phyloP scores from a whole-genome alignment of 805 yeast genomes.

The Cyberlindnera misumaiensis region DNA sequence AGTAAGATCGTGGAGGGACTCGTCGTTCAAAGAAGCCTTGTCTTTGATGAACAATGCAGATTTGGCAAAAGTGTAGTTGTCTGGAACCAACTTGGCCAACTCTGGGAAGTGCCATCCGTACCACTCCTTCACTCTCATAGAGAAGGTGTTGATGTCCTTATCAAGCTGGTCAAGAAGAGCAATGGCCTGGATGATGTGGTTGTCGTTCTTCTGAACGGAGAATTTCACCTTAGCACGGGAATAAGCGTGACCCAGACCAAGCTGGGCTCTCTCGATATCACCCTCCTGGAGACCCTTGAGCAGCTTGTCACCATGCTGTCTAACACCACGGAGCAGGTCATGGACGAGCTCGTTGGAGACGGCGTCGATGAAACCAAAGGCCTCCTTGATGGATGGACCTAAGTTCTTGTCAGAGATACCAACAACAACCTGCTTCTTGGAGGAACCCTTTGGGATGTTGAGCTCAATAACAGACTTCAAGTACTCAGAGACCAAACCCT shows the following conservation, averaged over 20 bases:
- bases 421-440: slow-evolving; percentile 59
- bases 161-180: slow-evolving; percentile 93
- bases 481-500: slow-evolving; percentile 91
- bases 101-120: slow-evolving; percentile 99
- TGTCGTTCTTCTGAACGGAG: slow-evolving; percentile 96
- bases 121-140: slow-evolving; percentile 99
- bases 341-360: slow-evolving; percentile 87
- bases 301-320: slow-evolving; percentile 83
- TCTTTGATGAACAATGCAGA: slow-evolving; percentile 79
- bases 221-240: slow-evolving; percentile 99
- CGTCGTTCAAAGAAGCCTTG: slow-evolving; percentile 76
- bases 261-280: slow-evolving; percentile 95
- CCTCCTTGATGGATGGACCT: slow-evolving; percentile 95
- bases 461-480: slow-evolving; percentile 84
- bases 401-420: slow-evolving; percentile 93
- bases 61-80: slow-evolving; percentile 93
- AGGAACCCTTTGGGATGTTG: slow-evolving; percentile 71
- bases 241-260: slow-evolving; percentile 98
- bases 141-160: slow-evolving; percentile 94
- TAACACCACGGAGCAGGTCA: slow-evolving; percentile 91
- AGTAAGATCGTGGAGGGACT: slow-evolving; percentile 83
- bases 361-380: slow-evolving; percentile 84
- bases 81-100: slow-evolving; percentile 96
- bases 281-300: slow-evolving; percentile 90
- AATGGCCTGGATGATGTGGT: slow-evolving; percentile 98